Evolutionary conservation across 768 basidiomycete genomes (phyloP).

Genomic region (Holtermanniella nyarrowii): DNA sequence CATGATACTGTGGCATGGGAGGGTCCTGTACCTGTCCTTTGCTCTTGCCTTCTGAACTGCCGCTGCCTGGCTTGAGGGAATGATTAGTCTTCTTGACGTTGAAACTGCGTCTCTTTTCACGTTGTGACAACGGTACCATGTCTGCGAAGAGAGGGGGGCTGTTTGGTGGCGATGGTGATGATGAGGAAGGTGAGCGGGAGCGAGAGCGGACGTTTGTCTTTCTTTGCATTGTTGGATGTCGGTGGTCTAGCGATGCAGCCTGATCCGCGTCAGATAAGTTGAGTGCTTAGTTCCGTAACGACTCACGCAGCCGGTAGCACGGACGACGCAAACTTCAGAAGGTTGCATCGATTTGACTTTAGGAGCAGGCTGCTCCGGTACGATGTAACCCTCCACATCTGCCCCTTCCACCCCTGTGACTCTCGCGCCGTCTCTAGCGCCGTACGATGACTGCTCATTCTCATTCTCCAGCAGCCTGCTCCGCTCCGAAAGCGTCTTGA

Average conservation of each 20-base stretch:
- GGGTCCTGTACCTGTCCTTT: not conserved
- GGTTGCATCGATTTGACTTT: too few species aligned
- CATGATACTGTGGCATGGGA: constrained; percentile 1
- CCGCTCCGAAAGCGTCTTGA: too few species aligned
- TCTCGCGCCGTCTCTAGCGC: too few species aligned
- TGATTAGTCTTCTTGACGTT: not conserved
- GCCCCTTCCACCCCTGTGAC: too few species aligned
- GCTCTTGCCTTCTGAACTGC: not conserved
- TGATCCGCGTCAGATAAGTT: too few species aligned
- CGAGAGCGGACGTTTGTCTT: constrained; percentile 13
- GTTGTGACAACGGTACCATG: not conserved
- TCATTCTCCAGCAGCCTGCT: too few species aligned
- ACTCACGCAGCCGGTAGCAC: too few species aligned
- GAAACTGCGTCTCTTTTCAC: constrained; percentile 16
- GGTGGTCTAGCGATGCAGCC: not conserved
- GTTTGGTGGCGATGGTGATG: constrained; percentile 30
- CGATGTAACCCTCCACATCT: too few species aligned
- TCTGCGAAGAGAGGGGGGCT: constrained; percentile 1
- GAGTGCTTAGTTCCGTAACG: too few species aligned
- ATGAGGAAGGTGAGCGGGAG: constrained; percentile 21
- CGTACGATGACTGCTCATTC: too few species aligned
- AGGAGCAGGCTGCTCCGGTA: too few species aligned
- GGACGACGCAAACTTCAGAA: too few species aligned
- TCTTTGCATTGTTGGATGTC: not conserved
- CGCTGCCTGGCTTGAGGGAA: not conserved